Evolutionary conservation across 1,284 basidiomycete species (phyloP), one percentile per base, ranked within the genome.

Genomic region (Pseudozyma thailandica): DNA sequence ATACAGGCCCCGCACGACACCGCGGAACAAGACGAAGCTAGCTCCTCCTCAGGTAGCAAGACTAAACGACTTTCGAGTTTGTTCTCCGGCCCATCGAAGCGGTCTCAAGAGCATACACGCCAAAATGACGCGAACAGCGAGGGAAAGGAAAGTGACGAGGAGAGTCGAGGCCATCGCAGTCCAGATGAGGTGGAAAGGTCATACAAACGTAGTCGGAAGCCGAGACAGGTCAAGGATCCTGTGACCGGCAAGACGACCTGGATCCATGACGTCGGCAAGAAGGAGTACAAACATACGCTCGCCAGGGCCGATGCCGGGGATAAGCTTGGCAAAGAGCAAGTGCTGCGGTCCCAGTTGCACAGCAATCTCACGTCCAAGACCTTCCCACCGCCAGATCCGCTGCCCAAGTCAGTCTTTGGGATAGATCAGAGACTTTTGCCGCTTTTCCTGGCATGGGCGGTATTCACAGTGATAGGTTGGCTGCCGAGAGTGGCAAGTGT

Each of bases 231-330:
- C 27, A 33, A 45, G 18, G 72, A 74, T 39, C 72, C 72, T 5
- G 52, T 74, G 28, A 74, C 72, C 5, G 50, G 60, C 10, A 31
- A 51, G 16, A 37, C 50, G 8, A 53, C 44, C 2, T 54, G 51
- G 50, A 30, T 74, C 12, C 61, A 57, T 28, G 68, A 74, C 44
- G 58, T 72, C 1, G 57, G 69, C 28, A 55, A 56, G 46, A 45
- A 50, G 26, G 69, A 74, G 41, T 74, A 68, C n/a, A 43, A 50
- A 13, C 46, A 46, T 6, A 47, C 37, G 2, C 9, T 64, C 25
- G 50, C 42, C 20, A 35, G 47, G 7, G 47, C 54, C 9, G 49
- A 64, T 27, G 61, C 55, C 2, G 55, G 55, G 1, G 50, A 58
- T 21, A 49, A 44, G 35, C 39, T 35, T 0, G 59, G 59, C 8